Percentiles rank a stretch among this genome's conserved stretches.
Evolutionary conservation across 257 asterid species (phyloP).

Genomic region (Solanum sitiens): DNA sequence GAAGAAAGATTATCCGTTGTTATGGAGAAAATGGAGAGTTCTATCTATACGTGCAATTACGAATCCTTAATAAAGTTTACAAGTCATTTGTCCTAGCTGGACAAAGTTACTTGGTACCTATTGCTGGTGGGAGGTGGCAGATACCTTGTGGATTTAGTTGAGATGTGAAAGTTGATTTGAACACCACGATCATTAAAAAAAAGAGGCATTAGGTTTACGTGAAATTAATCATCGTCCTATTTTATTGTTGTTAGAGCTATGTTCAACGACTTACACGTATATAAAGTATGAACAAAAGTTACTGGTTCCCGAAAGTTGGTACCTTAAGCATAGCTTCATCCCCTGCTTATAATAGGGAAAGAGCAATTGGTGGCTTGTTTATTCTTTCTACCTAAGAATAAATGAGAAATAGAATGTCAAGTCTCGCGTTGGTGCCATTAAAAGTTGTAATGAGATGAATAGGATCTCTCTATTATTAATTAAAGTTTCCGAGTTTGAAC

Average conservation of each 20-base stretch:
- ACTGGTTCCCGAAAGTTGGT: background rate
- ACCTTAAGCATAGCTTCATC: background rate
- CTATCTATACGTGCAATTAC: background rate
- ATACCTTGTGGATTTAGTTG: no score
- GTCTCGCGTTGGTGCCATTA: background rate
- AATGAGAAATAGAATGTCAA: background rate
- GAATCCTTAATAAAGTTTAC: background rate
- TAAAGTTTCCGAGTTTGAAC: background rate
- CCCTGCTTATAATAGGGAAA: background rate
- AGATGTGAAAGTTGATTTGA: background rate
- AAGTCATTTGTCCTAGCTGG: background rate
- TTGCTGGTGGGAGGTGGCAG: background rate
- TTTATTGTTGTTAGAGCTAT: background rate
- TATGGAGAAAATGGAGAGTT: background rate
- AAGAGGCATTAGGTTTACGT: background rate
- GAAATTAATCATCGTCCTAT: background rate
- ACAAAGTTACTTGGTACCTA: background rate
- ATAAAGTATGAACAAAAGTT: background rate
- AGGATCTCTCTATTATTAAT: background rate
- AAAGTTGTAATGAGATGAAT: background rate
- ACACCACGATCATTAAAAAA: no score
- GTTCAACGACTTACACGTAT: background rate
- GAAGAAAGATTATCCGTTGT: background rate
- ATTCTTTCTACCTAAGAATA: background rate
- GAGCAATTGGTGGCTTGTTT: no score